These are phyloP conservation scores for Paramyrothecium roridum DNA, from an alignment of 2,329 filamentous ascomycete genomes.

Conservation along the genomic window DNA sequence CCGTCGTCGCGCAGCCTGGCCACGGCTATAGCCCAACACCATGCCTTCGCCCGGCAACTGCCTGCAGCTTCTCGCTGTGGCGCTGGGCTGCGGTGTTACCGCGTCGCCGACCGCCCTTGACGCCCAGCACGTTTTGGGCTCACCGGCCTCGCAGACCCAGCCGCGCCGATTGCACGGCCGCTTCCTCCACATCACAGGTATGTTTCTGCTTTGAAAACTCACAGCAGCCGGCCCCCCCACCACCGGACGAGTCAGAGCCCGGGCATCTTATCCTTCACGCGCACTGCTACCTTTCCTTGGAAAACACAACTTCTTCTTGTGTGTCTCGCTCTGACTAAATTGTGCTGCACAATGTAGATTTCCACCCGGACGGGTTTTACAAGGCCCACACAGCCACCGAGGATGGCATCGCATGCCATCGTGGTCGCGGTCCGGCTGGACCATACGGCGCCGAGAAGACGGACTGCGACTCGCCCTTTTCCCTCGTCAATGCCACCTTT, in stretches of 20 bases:
- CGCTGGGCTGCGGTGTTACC: slow-evolving; percentile 15
- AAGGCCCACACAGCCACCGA: slow-evolving; percentile 71
- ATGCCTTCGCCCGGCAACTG: slow-evolving; percentile 24
- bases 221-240: too few species aligned
- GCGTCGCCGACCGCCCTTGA: slow-evolving; percentile 17
- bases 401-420: slow-evolving; percentile 72
- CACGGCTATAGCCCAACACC: slow-evolving; percentile 14
- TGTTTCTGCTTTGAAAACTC: slow-evolving; percentile 16
- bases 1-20: neutral
- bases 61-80: slow-evolving; percentile 2
- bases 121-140: slow-evolving; percentile 13
- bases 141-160: slow-evolving; percentile 14
- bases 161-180: slow-evolving; percentile 60
- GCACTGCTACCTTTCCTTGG: neutral
- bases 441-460: slow-evolving; percentile 81
- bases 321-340: neutral
- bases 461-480: slow-evolving; percentile 80
- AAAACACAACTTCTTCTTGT: neutral
- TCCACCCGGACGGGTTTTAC: slow-evolving; percentile 90
- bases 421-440: slow-evolving; percentile 72
- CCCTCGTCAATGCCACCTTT: slow-evolving; percentile 84
- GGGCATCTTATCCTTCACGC: neutral
- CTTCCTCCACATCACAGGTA: slow-evolving; percentile 89
- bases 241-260: neutral
- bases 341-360: slow-evolving; percentile 55